phyloP scores from a whole-genome alignment of 495 filamentous ascomycete species.

The Aspergillus egyptiacus region DNA sequence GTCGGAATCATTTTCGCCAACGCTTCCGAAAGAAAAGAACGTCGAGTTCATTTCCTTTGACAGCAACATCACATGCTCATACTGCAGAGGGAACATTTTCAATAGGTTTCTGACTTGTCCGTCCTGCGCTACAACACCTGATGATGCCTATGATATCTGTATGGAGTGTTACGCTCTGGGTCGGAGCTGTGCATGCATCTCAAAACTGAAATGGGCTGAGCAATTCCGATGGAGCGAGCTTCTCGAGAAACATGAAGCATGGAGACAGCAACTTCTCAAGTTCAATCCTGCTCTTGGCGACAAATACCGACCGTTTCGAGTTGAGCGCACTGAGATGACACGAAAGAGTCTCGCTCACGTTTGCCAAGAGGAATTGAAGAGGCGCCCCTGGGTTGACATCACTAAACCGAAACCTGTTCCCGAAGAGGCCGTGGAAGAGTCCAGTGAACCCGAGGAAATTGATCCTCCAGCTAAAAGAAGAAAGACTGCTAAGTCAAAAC shows the following conservation, averaged over 20 bases:
- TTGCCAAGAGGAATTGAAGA: conserved; percentile 77
- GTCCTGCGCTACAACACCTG: conserved; percentile 56
- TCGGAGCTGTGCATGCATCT: conserved; percentile 81
- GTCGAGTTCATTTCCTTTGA: conserved; percentile 73
- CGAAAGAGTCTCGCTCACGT: conserved; percentile 81
- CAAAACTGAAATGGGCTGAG: conserved; percentile 81
- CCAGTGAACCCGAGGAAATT: conserved; percentile 21
- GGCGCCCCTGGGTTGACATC: conserved; percentile 60
- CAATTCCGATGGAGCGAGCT: conserved; percentile 82
- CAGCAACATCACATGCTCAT: conserved; percentile 88
- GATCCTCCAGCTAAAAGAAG: conserved; percentile 43
- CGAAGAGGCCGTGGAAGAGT: conserved; percentile 10
- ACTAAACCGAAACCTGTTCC: conserved; percentile 42
- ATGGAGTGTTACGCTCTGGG: conserved; percentile 97
- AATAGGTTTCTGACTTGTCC: conserved; percentile 93
- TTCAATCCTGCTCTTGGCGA: conserved; percentile 56
- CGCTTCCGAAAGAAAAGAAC: conserved; percentile 52
- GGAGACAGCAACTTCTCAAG: conserved; percentile 68
- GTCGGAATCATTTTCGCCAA: conserved; percentile 72
- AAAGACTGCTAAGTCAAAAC: conserved; percentile 35
- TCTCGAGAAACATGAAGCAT: conserved; percentile 69
- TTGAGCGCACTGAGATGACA: conserved; percentile 53
- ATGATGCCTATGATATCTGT: conserved; percentile 87
- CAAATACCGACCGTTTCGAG: conserved; percentile 54
- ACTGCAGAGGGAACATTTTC: conserved; percentile 94